Conservation (phyloP, 306 rosid species). For the Elaeagnus macrophylla region DNA sequence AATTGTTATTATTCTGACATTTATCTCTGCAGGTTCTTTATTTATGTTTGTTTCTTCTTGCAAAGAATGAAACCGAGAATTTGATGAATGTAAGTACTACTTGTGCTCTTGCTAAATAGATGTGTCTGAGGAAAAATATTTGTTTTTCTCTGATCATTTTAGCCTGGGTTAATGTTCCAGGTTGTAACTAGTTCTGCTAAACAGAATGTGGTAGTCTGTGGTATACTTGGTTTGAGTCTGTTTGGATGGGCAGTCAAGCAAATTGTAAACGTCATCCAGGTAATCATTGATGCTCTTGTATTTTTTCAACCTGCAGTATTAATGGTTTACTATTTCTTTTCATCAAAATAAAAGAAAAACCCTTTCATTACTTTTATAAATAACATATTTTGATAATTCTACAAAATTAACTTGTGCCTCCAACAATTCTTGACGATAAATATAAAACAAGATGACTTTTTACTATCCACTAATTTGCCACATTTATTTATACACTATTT, state of each 20-base stretch:
- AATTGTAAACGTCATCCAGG: constrained; percentile 80
- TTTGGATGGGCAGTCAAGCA: constrained; percentile 97
- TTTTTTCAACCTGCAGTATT: too few relatives aligned
- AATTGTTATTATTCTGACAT: constrained; percentile 4
- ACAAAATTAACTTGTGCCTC: too few relatives aligned
- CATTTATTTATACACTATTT: too few relatives aligned
- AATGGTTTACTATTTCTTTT: too few relatives aligned
- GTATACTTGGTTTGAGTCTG: constrained; percentile 45
- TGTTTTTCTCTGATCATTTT: constrained; percentile 11
- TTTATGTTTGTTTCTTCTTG: constrained; percentile 60
- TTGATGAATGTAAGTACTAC: constrained; percentile 56
- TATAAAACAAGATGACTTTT: too few relatives aligned
- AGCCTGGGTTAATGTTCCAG: constrained; percentile 37
- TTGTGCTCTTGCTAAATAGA: constrained; percentile 3
- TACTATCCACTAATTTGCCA: too few relatives aligned
- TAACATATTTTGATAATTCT: too few relatives aligned
- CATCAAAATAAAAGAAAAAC: too few relatives aligned
- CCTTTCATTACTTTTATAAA: too few relatives aligned
- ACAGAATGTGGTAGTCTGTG: constrained; percentile 37
- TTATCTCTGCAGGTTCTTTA: constrained; percentile 65
- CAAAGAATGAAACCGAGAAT: constrained; percentile 51
- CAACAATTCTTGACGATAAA: too few relatives aligned
- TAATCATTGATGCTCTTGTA: constrained; percentile 9
- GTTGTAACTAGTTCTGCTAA: constrained; percentile 44
- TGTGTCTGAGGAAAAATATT: constrained; percentile 9